Evolutionary conservation across 164 flowering plant genomes (phyloP), one percentile per base, ranked within the genome.

Genomic region (Vitis cinerea): DNA sequence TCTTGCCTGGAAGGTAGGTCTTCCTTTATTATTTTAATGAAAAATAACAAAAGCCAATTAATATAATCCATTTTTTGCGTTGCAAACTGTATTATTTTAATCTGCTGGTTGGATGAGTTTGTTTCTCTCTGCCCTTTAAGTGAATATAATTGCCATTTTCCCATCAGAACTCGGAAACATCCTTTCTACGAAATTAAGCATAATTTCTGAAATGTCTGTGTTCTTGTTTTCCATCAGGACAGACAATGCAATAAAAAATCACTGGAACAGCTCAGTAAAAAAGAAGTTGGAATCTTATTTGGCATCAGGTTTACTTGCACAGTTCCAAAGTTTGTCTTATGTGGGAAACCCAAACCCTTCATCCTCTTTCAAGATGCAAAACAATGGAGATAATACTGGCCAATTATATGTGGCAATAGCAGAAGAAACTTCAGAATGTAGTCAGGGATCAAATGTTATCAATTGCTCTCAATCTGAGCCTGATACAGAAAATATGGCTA

Each of bases 221-320:
- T 16, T 78, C 77, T 30, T 73, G 37, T 69, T 72, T 54, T 3
- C 54, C 61, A 61, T 81, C 96, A 96, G 99, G 93, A 81, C 98
- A 64, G 99, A 96, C 86, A 96, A 96, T 89, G 83, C 98, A n/a
- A 96, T 96, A 70, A 96, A 96, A 83, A 96, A 96, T 77, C 99
- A 96, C 63, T 96, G 99, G 99, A 88, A 95, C 81, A 90, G 96
- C 78, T 95, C 99, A 51, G 97, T 95, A 15, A 93, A 90, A 75
- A 95, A 93, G 90, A 95, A 91, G 80, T 50, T 93, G 77, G 97
- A 88, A 56, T 83, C 91, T 15, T 95, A 90, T 78, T 63, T 85
- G 78, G 87, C 91, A 15, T 90, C 99, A 37, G 99, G 97, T 56
- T 78, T 90, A 60, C 85, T 93, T 62, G 78, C 85, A 48, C 93